Conservation (phyloP, 768 basidiomycete genomes). For the Boletus rubroflammeus region DNA sequence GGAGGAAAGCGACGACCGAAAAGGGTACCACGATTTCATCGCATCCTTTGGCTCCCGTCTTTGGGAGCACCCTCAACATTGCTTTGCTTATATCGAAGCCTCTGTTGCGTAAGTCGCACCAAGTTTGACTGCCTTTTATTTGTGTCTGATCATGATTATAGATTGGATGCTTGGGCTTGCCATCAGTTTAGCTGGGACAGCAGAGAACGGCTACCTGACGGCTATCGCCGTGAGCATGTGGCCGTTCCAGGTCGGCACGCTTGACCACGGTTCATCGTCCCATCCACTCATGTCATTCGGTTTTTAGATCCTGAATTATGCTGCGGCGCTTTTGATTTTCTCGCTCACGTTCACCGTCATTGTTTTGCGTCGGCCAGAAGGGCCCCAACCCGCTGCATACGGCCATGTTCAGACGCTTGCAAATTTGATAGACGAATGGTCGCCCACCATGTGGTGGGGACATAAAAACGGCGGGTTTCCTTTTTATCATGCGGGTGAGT, state of each 20-base stretch:
- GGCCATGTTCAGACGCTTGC: slow-evolving; percentile 34
- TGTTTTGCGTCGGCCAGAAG: slow-evolving; percentile 15
- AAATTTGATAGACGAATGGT: slow-evolving; percentile 37
- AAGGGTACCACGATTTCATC: slow-evolving; percentile 15
- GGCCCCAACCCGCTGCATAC: slow-evolving; percentile 31
- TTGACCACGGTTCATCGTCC: not conserved
- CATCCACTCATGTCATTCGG: not conserved
- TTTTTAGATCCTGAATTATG: slow-evolving; percentile 27
- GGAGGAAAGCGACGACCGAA: slow-evolving; percentile 22
- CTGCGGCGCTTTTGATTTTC: slow-evolving; percentile 17
- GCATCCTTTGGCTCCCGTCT: slow-evolving; percentile 22
- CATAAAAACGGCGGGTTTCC: slow-evolving; percentile 13
- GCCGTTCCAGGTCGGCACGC: slow-evolving; percentile 20
- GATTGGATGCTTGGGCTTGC: slow-evolving; percentile 35
- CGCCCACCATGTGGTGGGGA: slow-evolving; percentile 32
- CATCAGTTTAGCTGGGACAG: slow-evolving; percentile 16
- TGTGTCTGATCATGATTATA: slow-evolving; percentile 2
- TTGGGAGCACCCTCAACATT: slow-evolving; percentile 18
- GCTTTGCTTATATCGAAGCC: slow-evolving; percentile 21
- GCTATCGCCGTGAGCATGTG: slow-evolving; percentile 25
- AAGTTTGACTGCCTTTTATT: not conserved
- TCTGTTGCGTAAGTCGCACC: slow-evolving; percentile 24
- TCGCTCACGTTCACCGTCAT: slow-evolving; percentile 15
- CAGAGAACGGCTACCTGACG: slow-evolving; percentile 6
- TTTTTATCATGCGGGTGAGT: slow-evolving; percentile 22